phyloP scores from a whole-genome alignment of 1,284 basidiomycete genomes.

The Trichosporon faecale region DNA sequence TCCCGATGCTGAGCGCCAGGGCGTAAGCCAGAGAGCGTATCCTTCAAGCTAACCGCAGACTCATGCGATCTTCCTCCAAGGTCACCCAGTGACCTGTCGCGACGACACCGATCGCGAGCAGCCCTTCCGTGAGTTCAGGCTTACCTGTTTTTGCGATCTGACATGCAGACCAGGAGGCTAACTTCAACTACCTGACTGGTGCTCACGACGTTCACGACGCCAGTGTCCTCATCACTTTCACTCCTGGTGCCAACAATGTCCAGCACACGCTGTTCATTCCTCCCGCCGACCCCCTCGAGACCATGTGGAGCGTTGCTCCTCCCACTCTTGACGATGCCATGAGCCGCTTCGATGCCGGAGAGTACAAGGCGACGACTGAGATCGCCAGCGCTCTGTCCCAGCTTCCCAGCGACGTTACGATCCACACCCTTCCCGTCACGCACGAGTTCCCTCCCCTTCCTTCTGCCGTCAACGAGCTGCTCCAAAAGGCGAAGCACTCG shows the following conservation, averaged over 20 bases:
- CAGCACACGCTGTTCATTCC: slow-evolving; percentile 69
- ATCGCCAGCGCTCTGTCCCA: slow-evolving; percentile 47
- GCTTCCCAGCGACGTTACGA: slow-evolving; percentile 20
- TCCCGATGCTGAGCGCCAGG: slow-evolving; percentile 28
- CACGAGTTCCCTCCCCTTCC: slow-evolving; percentile 61
- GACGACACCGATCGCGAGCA: slow-evolving; percentile 88
- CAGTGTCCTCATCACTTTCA: slow-evolving; percentile 63
- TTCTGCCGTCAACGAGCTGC: slow-evolving; percentile 59
- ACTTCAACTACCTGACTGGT: slow-evolving; percentile 82
- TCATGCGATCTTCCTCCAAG: slow-evolving; percentile 52
- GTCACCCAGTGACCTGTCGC: slow-evolving; percentile 60
- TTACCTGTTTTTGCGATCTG: neutral
- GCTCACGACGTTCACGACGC: slow-evolving; percentile 65
- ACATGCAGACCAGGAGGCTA: slow-evolving; percentile 64
- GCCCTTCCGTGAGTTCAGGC: slow-evolving; percentile 59
- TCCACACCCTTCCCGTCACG: slow-evolving; percentile 56
- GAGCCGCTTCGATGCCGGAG: slow-evolving; percentile 60
- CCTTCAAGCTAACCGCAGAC: slow-evolving; percentile 20
- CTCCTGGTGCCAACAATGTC: slow-evolving; percentile 47
- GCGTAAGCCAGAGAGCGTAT: slow-evolving; percentile 25
- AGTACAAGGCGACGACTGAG: slow-evolving; percentile 57
- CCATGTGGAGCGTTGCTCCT: slow-evolving; percentile 84
- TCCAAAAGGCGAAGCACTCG: slow-evolving; percentile 34
- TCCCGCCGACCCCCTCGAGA: slow-evolving; percentile 64
- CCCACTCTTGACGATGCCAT: slow-evolving; percentile 63